phyloP scores from a whole-genome alignment of 1,139 yeast species.

The Yarrowia galli region DNA sequence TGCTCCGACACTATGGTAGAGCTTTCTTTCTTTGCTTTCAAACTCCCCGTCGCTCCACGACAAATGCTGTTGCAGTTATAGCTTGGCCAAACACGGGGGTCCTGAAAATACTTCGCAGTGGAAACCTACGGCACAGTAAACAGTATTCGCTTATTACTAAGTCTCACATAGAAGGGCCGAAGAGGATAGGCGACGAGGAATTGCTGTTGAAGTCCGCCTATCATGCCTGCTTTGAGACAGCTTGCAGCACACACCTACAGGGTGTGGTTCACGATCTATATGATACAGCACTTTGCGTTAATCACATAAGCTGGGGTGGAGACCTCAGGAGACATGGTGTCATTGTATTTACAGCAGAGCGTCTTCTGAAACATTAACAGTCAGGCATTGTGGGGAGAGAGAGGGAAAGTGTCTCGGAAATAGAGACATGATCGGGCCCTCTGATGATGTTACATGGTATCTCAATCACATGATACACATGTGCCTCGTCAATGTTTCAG shows the following conservation, averaged over 20 bases:
- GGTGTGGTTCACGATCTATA: no score
- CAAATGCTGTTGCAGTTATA: no score
- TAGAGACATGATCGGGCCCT: no score
- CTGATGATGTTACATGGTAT: neutral
- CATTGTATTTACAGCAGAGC: neutral
- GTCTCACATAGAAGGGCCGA: constrained; percentile 5
- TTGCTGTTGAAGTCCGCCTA: neutral
- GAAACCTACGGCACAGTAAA: neutral
- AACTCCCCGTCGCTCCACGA: no score
- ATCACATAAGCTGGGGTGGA: no score
- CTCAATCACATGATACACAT: neutral
- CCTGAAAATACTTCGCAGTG: neutral
- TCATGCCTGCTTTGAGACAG: constrained; percentile 12
- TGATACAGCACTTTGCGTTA: neutral
- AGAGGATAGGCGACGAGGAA: no score
- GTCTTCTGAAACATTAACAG: neutral
- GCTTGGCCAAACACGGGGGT: no score
- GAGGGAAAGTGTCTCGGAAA: no score
- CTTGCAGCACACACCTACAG: no score
- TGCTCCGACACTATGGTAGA: no score
- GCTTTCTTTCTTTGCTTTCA: no score
- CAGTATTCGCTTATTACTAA: neutral
- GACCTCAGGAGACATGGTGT: neutral
- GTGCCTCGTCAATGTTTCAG: no score
- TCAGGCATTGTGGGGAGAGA: neutral